Percentiles rank a stretch among this genome's conserved stretches.
phyloP scores from a whole-genome alignment of 148 eudicot species.

The Simmondsia chinensis region DNA sequence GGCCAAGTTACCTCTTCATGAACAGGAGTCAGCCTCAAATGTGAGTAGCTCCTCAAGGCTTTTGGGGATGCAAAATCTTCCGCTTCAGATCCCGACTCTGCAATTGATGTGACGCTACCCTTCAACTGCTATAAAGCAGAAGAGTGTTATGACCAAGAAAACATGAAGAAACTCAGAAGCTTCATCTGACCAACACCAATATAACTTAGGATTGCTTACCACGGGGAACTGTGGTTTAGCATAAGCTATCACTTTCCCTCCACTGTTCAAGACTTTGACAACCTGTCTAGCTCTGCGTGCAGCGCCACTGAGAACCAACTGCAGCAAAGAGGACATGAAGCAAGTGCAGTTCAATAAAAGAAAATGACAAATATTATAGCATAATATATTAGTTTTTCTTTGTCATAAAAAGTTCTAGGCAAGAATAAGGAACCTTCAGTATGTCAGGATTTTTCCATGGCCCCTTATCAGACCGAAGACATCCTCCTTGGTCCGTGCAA shows the following conservation, averaged over 20 bases:
- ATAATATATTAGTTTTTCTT: too few relatives aligned
- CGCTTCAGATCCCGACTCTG: conserved; percentile 97
- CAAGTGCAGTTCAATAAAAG: too few relatives aligned
- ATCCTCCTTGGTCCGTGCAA: conserved; percentile 79
- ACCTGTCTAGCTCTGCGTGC: conserved; percentile 81
- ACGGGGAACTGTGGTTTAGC: conserved; percentile 67
- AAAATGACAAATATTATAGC: too few relatives aligned
- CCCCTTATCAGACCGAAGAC: conserved; percentile 85
- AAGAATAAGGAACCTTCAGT: conserved; percentile 82
- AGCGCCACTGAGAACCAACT: conserved; percentile 84
- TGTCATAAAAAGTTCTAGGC: too few relatives aligned
- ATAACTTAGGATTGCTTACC: too few relatives aligned
- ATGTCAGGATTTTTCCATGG: conserved; percentile 91
- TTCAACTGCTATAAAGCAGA: conserved; percentile 42
- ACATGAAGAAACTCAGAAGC: background rate
- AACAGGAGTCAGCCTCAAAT: conserved; percentile 72
- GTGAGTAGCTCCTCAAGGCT: conserved; percentile 54
- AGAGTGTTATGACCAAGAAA: background rate
- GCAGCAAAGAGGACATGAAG: conserved; percentile 11
- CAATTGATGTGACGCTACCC: conserved; percentile 88
- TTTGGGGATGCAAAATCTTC: conserved; percentile 94
- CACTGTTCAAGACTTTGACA: conserved; percentile 78
- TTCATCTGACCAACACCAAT: background rate
- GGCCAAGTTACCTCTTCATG: conserved; percentile 91
- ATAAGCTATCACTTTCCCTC: conserved; percentile 88